Conservation (phyloP, 495 filamentous ascomycete species). For the Neurospora sp. region DNA sequence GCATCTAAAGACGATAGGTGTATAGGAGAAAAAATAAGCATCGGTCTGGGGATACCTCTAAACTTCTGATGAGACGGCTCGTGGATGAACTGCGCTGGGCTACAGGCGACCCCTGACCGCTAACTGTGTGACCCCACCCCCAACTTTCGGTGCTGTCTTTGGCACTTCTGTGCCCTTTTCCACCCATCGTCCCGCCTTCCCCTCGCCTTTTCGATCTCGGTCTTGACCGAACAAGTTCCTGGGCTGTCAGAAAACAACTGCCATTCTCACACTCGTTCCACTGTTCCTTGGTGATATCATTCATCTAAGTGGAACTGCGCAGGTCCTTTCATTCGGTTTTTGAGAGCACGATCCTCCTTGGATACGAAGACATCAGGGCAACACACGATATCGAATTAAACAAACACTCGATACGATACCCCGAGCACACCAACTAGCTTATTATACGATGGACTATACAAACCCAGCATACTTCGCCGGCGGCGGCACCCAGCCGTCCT, state of each 20-base stretch:
- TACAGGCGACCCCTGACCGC: background rate
- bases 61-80: background rate
- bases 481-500: conserved; percentile 30
- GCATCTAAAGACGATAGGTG: background rate
- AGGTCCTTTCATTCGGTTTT: background rate
- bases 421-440: background rate
- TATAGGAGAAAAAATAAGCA: background rate
- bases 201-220: background rate
- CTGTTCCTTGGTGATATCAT: background rate
- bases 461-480: conserved; percentile 32
- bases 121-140: background rate
- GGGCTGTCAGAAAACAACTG: background rate
- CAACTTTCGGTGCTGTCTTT: background rate
- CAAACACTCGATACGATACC: background rate
- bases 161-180: background rate
- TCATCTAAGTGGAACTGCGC: background rate
- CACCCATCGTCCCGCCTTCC: background rate
- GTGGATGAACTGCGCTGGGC: background rate
- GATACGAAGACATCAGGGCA: background rate
- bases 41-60: background rate
- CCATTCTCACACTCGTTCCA: background rate
- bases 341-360: background rate
- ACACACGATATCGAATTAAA: background rate
- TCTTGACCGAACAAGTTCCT: background rate
- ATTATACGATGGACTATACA: conserved; percentile 32